Conservation (phyloP, 129 eudicot genomes). For the Arctium lappa region DNA sequence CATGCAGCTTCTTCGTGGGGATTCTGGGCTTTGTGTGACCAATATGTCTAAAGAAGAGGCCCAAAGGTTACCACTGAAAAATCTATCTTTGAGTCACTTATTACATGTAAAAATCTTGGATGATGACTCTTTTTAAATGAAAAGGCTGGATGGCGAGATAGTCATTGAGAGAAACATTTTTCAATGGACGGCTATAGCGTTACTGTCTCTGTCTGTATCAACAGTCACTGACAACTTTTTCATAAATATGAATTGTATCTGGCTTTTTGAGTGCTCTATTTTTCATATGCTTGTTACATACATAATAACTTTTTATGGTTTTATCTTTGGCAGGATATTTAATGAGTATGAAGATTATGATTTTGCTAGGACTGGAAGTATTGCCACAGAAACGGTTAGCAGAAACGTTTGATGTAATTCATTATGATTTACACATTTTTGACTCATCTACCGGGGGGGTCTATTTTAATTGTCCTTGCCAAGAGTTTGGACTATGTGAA, state of each 20-base stretch:
- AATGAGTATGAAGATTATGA: constrained; percentile 67
- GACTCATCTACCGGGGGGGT: not conserved
- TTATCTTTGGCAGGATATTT: constrained; percentile 48
- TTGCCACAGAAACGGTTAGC: constrained; percentile 66
- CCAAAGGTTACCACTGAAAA: constrained; percentile 47
- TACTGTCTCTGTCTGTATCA: too few relatives aligned
- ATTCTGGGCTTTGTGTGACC: constrained; percentile 82
- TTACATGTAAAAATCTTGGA: not conserved
- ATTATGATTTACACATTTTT: not conserved
- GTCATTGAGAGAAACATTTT: too few relatives aligned
- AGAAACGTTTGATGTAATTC: not conserved
- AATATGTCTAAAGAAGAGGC: constrained; percentile 76
- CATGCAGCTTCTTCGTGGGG: constrained; percentile 82
- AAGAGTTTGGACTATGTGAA: not conserved
- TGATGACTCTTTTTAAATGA: not conserved
- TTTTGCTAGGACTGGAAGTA: constrained; percentile 85
- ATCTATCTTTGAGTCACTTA: not conserved
- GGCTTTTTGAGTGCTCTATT: not conserved
- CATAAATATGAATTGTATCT: not conserved
- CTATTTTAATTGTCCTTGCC: not conserved
- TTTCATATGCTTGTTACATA: not conserved
- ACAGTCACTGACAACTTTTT: not conserved
- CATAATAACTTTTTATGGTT: not conserved
- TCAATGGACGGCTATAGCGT: too few relatives aligned
- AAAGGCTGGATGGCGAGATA: too few relatives aligned